Conservation (phyloP, 257 asterid genomes). For the Henckelia pumila region DNA sequence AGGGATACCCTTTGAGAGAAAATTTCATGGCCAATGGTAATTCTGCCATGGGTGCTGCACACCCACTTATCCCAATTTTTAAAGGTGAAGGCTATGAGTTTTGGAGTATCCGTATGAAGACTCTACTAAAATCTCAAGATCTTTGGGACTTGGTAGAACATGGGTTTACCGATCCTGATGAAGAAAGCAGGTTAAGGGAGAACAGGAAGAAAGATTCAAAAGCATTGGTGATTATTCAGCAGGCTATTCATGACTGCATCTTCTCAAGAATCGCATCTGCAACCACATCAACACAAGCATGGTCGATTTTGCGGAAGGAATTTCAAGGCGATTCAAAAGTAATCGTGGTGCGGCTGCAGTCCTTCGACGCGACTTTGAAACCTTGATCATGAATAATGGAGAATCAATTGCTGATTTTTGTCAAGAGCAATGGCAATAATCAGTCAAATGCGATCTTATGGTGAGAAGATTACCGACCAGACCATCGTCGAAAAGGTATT, state of each 20-base stretch:
- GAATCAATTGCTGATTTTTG: background rate
- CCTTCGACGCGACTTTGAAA: too few species aligned
- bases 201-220: slow-evolving; percentile 11
- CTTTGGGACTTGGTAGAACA: slow-evolving; percentile 15
- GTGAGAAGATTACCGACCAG: background rate
- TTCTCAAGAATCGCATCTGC: slow-evolving; percentile 9
- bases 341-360: too few species aligned
- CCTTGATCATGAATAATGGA: too few species aligned
- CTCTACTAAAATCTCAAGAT: slow-evolving; percentile 20
- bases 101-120: slow-evolving; percentile 16
- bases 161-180: background rate
- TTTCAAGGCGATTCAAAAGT: too few species aligned
- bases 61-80: slow-evolving; percentile 18
- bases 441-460: background rate
- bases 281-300: background rate
- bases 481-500: slow-evolving; percentile 5
- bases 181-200: background rate
- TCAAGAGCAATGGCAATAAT: background rate
- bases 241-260: slow-evolving; percentile 9
- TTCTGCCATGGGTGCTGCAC: background rate
- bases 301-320: background rate
- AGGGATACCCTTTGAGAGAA: background rate
- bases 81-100: slow-evolving; percentile 3
- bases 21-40: background rate
- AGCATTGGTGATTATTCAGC: slow-evolving; percentile 6